A percentile compares a stretch with the other conserved stretches of the same genome.
Evolutionary conservation across 331 rosid species (phyloP).

Genomic region (Ulmus americana): DNA sequence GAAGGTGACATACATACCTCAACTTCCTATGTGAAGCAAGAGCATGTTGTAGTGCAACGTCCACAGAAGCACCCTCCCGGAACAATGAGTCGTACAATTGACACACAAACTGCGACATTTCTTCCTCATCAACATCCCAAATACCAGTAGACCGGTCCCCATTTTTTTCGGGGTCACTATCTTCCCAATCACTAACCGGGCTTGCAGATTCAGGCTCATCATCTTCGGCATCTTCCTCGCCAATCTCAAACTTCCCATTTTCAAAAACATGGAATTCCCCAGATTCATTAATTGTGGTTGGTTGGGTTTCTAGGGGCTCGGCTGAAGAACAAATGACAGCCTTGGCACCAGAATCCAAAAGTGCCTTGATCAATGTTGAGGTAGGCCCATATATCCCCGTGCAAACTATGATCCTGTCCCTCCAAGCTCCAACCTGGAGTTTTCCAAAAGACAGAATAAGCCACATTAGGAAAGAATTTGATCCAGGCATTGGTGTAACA

Average conservation of each 20-base stretch:
- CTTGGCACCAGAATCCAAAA: constrained; percentile 78
- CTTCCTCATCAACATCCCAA: constrained; percentile 79
- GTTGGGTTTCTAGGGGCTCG: constrained; percentile 66
- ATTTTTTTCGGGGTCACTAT: constrained; percentile 62
- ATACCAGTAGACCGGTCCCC: constrained; percentile 31
- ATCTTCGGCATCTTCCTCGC: constrained; percentile 68
- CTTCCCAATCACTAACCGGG: constrained; percentile 97
- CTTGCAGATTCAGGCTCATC: constrained; percentile 48
- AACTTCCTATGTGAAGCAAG: constrained; percentile 72
- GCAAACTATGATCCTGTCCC: constrained; percentile 87
- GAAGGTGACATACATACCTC: constrained; percentile 86
- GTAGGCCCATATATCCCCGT: constrained; percentile 80
- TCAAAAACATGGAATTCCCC: constrained; percentile 51
- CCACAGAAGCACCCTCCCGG: constrained; percentile 62
- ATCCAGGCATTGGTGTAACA: not conserved
- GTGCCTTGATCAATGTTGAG: constrained; percentile 64
- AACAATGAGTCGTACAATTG: constrained; percentile 71
- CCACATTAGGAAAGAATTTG: not conserved
- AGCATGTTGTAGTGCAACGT: constrained; percentile 72
- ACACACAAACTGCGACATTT: constrained; percentile 70
- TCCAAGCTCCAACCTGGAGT: constrained; percentile 93
- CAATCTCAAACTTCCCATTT: constrained; percentile 83
- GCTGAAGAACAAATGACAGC: constrained; percentile 76
- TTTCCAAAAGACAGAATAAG: constrained; percentile 14
- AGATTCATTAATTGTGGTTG: constrained; percentile 41